phyloP scores from a whole-genome alignment of 2,329 filamentous ascomycete species.

The Aspergillus sp. region DNA sequence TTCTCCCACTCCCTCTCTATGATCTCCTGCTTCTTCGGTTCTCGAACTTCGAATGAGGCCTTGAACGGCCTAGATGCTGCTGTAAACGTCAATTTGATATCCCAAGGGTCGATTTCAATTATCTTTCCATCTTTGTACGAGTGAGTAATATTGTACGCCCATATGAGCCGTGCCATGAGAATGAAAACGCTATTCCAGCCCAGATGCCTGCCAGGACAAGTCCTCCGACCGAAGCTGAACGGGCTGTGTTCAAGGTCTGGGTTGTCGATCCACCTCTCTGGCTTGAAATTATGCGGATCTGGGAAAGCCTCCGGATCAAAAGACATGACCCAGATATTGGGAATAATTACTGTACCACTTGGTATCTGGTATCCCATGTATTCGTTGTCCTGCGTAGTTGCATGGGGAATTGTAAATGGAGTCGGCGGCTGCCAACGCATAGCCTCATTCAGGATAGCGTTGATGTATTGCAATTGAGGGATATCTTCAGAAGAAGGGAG shows the following conservation, averaged over 20 bases:
- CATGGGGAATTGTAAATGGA: constrained; percentile 33
- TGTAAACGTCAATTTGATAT: neutral
- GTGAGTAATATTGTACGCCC: constrained; percentile 1
- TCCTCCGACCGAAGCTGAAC: constrained; percentile 1
- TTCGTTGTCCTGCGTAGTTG: constrained; percentile 26
- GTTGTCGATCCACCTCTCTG: neutral
- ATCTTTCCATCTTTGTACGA: neutral
- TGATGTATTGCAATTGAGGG: constrained; percentile 34
- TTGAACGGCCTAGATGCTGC: neutral
- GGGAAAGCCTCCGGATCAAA: neutral
- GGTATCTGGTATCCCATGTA: constrained; percentile 32
- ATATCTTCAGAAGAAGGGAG: constrained; percentile 43
- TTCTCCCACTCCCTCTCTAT: constrained; percentile 4
- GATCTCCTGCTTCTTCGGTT: neutral
- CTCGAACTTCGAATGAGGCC: neutral
- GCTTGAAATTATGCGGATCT: neutral
- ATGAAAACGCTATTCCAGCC: neutral
- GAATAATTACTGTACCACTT: constrained; percentile 36
- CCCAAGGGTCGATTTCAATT: constrained; percentile 2
- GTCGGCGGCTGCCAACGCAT: constrained; percentile 37
- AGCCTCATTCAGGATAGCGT: constrained; percentile 39
- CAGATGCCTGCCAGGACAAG: constrained; percentile 3
- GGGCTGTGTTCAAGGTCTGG: neutral
- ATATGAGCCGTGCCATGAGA: neutral
- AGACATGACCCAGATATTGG: constrained; percentile 22